Conservation (phyloP, 2,329 filamentous ascomycete genomes). For the Aspergillus quadricinctus region DNA sequence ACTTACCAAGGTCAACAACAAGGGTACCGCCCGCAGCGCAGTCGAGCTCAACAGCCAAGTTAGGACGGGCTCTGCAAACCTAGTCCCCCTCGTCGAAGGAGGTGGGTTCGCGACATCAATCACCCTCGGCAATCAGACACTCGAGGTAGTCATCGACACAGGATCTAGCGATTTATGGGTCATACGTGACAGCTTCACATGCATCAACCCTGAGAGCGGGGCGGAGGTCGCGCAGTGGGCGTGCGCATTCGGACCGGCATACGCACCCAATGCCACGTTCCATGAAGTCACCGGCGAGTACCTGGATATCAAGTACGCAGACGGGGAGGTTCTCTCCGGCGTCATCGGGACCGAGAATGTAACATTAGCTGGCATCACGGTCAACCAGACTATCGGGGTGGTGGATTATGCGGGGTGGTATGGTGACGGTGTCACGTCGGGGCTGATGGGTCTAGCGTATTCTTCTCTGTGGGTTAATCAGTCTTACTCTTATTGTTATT, state of each 20-base stretch:
- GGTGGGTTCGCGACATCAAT: constrained; percentile 15
- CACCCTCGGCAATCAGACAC: constrained; percentile 24
- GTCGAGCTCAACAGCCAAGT: constrained; percentile 4
- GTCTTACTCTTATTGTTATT: background rate
- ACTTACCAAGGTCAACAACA: constrained; percentile 6
- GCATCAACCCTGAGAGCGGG: constrained; percentile 21
- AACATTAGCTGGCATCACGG: constrained; percentile 18
- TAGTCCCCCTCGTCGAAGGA: constrained; percentile 13
- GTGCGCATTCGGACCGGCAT: constrained; percentile 19
- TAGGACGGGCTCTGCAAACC: background rate
- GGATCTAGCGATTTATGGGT: constrained; percentile 49
- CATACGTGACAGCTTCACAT: constrained; percentile 30
- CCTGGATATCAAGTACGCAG: constrained; percentile 22
- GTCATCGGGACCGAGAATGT: constrained; percentile 20
- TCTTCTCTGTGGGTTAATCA: constrained; percentile 30
- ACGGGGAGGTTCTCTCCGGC: constrained; percentile 18
- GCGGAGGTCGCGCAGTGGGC: background rate
- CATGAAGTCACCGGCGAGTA: constrained; percentile 16
- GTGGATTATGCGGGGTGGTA: constrained; percentile 42
- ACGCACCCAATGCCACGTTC: constrained; percentile 12
- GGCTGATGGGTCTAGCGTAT: constrained; percentile 51
- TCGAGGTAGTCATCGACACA: constrained; percentile 44
- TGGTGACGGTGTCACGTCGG: constrained; percentile 45
- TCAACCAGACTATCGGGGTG: constrained; percentile 45
- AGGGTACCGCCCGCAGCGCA: constrained; percentile 3